Base-by-base conservation (phyloP, 2,329 filamentous ascomycete genomes). In the Cladosporium sphaerospermum region DNA sequence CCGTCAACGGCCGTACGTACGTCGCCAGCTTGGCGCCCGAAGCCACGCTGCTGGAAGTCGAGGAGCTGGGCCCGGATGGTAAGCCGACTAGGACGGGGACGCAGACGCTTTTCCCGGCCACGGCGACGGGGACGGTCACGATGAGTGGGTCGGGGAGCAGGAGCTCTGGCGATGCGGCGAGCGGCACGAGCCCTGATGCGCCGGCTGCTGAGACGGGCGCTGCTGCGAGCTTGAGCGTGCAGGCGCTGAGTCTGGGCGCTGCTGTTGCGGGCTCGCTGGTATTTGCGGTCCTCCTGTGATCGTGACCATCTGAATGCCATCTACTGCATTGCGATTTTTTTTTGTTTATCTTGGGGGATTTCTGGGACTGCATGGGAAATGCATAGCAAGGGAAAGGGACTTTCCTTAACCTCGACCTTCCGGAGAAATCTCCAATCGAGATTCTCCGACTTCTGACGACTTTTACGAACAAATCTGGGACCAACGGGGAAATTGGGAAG, bases 61-160 rank as follows among this genome's bases (percentile, higher is more conserved):
- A 68, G 19, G 56, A 59, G n/a, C 19, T 64, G 5, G 69, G 64
- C 31, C 42, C 63, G 5, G 64, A 66, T 3, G 64, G 63, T 14
- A 64, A 59, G 16, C 65, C 66, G 3, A 67, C 63, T 3, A 61
- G 58, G 3, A 67, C 64, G 7, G 45, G 53, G 13, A 60, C 55
- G 50, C 61, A 68, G 56, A 69, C 67, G 0, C 58, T 75, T 9
- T 72, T 73, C 55, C 70, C 71, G 5, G 71, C 69, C 1, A 69
- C 68, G 3, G 67, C 63, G 18, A 69, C 68, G 1, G 39, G 57
- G 16, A 65, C 61, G 5, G 53, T 56, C 3, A 58, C 53, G 39
- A 60, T 57, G 14, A 61, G 59, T 6, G 48, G 42, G 28, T 13
- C 34, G 45, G 23, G 19, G 31, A 42, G 37, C 9, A 37, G 46